Percentiles rank a stretch among this genome's conserved stretches.
Evolutionary conservation across 106 monocot genomes (phyloP).

Genomic region (Dactylorhiza incarnata): DNA sequence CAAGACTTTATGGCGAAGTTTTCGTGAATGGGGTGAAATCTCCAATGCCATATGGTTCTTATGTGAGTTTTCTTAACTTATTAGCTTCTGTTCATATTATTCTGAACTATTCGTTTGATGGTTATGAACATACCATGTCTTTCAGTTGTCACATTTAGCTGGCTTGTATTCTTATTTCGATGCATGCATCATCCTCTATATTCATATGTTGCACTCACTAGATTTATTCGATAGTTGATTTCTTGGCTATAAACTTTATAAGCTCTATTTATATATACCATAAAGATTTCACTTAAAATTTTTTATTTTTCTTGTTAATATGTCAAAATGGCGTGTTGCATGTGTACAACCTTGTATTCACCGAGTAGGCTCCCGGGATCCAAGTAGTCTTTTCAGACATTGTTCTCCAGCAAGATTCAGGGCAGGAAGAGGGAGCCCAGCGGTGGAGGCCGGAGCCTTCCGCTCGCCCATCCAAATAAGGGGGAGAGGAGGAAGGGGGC

Average conservation of each 20-base stretch:
- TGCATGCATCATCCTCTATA: neutral
- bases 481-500: too few relatives aligned
- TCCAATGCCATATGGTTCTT: conserved; percentile 79
- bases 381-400: too few relatives aligned
- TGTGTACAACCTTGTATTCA: too few relatives aligned
- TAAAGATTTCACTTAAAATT: neutral
- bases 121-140: neutral
- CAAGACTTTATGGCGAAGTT: conserved; percentile 79
- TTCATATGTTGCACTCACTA: neutral
- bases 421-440: too few relatives aligned
- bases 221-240: neutral
- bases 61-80: conserved; percentile 46
- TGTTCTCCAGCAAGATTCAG: too few relatives aligned
- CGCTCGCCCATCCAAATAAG: too few relatives aligned
- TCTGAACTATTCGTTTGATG: neutral
- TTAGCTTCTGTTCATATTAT: neutral
- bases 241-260: neutral
- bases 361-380: too few relatives aligned
- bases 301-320: conserved; percentile 3
- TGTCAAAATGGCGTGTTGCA: too few relatives aligned
- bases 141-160: neutral
- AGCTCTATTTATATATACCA: neutral
- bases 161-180: neutral
- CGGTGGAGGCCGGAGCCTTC: too few relatives aligned
- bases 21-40: conserved; percentile 80